Conservation (phyloP, 2,329 filamentous ascomycete genomes). For the Trichoderma polysporum region DNA sequence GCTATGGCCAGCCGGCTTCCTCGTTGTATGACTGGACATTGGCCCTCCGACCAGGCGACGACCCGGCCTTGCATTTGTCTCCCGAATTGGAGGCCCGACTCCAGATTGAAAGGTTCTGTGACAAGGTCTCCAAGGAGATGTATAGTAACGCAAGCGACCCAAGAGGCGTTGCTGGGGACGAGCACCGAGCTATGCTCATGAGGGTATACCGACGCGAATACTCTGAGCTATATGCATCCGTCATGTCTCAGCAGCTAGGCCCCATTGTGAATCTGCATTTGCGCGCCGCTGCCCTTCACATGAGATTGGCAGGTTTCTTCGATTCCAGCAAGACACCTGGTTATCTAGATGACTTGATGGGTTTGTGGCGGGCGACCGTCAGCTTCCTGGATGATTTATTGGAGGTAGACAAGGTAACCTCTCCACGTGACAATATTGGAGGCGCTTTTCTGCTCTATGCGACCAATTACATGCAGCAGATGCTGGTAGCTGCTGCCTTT, state of each 20-base stretch:
- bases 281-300: conserved; percentile 70
- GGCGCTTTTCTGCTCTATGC: conserved; percentile 63
- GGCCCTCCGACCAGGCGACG: conserved; percentile 59
- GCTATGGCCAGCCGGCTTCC: conserved; percentile 78
- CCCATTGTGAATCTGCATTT: conserved; percentile 65
- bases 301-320: conserved; percentile 78
- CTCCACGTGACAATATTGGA: conserved; percentile 45
- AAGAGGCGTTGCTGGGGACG: conserved; percentile 65
- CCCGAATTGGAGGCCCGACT: conserved; percentile 66
- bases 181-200: conserved; percentile 66
- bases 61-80: conserved; percentile 58
- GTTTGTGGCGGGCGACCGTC: conserved; percentile 70
- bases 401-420: conserved; percentile 50
- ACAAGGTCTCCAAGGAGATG: conserved; percentile 76
- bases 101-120: conserved; percentile 71
- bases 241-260: conserved; percentile 58
- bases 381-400: conserved; percentile 67
- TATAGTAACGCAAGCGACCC: conserved; percentile 76
- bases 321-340: conserved; percentile 70
- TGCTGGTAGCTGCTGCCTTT: conserved; percentile 79
- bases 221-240: conserved; percentile 60
- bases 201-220: conserved; percentile 65
- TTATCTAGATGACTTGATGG: conserved; percentile 72
- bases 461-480: conserved; percentile 78
- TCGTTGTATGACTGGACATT: conserved; percentile 75